A percentile compares a stretch with the other conserved stretches of the same genome.
Evolutionary conservation across 2,329 filamentous ascomycete genomes (phyloP).

Genomic region (Cladorrhinum sp.): DNA sequence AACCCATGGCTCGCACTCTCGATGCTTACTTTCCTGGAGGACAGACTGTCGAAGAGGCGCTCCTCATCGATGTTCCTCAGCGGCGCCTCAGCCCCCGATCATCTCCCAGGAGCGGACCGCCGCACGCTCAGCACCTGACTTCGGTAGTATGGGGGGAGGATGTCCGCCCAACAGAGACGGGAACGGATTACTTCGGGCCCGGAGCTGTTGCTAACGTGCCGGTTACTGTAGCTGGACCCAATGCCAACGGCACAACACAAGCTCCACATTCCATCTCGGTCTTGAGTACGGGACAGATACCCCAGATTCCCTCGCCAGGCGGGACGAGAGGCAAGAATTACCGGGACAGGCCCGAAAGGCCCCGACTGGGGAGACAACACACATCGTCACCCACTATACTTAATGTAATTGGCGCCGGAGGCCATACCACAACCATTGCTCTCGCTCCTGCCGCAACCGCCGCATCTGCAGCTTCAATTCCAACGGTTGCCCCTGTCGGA

Average conservation of each 20-base stretch:
- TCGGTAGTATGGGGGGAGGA: slow-evolving; percentile 61
- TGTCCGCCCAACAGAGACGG: slow-evolving; percentile 62
- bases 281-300: slow-evolving; percentile 74
- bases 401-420: slow-evolving; percentile 51
- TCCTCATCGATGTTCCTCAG: slow-evolving; percentile 81
- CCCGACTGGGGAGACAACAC: slow-evolving; percentile 65
- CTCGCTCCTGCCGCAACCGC: slow-evolving; percentile 29
- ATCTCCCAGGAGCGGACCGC: slow-evolving; percentile 62
- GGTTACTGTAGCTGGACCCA: slow-evolving; percentile 35
- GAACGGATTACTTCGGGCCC: slow-evolving; percentile 80
- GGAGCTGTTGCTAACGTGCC: slow-evolving; percentile 43
- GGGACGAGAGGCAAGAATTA: slow-evolving; percentile 54
- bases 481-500: not conserved
- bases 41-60: slow-evolving; percentile 82
- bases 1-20: slow-evolving; percentile 72
- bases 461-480: not conserved
- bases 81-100: slow-evolving; percentile 70
- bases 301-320: slow-evolving; percentile 80
- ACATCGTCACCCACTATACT: slow-evolving; percentile 78
- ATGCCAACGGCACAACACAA: slow-evolving; percentile 35
- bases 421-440: slow-evolving; percentile 11
- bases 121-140: slow-evolving; percentile 39
- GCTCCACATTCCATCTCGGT: slow-evolving; percentile 61
- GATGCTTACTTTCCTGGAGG: slow-evolving; percentile 83
- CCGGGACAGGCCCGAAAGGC: slow-evolving; percentile 56